Conservation (phyloP, 169 alveolate genomes). For the Plasmodium malariae region DNA sequence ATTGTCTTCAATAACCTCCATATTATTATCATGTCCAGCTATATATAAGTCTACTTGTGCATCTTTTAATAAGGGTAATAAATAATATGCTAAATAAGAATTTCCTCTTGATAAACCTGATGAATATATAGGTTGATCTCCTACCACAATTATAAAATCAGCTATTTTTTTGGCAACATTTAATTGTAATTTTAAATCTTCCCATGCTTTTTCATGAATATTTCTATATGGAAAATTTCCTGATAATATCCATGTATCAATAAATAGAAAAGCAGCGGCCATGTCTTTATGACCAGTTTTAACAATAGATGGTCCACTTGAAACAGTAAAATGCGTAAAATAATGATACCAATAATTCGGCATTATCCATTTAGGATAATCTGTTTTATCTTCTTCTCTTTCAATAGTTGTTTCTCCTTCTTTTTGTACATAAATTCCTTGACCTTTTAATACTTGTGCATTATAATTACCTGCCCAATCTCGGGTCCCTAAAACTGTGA, state of each 20-base stretch:
- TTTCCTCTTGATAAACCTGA: conserved; percentile 92
- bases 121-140: conserved; percentile 92
- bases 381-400: conserved; percentile 63
- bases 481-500: conserved; percentile 90
- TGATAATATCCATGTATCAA: conserved; percentile 93
- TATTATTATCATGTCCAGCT: conserved; percentile 91
- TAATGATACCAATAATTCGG: conserved; percentile 95
- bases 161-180: conserved; percentile 88
- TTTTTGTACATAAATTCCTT: conserved; percentile 79
- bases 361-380: conserved; percentile 90
- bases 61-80: conserved; percentile 89
- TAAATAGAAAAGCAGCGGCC: conserved; percentile 90
- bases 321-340: conserved; percentile 87
- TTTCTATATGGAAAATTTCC: conserved; percentile 88
- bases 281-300: conserved; percentile 88
- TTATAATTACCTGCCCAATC: conserved; percentile 91
- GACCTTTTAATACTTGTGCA: conserved; percentile 84
- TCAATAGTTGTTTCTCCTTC: conserved; percentile 74
- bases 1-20: conserved; percentile 86
- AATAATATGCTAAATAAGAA: conserved; percentile 85
- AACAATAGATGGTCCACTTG: conserved; percentile 82
- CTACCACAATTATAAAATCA: conserved; percentile 92
- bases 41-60: conserved; percentile 93
- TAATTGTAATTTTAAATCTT: conserved; percentile 88
- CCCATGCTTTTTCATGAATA: conserved; percentile 90